Percentiles rank a stretch among this genome's conserved stretches.
Conservation (phyloP, 805 yeast species). For the Myxozyma sirexii region DNA sequence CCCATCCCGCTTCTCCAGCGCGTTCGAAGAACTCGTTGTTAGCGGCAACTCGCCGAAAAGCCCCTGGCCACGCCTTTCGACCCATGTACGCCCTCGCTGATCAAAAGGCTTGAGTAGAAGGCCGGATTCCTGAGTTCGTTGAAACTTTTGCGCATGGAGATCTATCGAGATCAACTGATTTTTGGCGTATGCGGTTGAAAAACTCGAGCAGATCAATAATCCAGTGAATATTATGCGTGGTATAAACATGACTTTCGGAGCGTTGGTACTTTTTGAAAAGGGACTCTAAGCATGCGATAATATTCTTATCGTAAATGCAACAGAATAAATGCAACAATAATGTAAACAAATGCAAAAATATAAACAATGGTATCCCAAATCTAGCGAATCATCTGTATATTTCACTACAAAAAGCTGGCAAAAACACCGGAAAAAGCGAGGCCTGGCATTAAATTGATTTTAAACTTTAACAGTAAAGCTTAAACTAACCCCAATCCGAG, state of each 20-base stretch:
- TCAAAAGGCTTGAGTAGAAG: neutral
- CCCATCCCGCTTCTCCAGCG: neutral
- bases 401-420: neutral
- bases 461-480: neutral
- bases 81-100: neutral
- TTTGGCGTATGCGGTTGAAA: neutral
- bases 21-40: neutral
- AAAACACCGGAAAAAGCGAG: too few relatives aligned
- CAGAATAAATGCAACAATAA: neutral
- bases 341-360: neutral
- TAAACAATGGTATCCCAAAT: too few relatives aligned
- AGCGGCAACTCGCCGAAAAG: neutral
- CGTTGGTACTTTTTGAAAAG: too few relatives aligned
- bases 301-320: too few relatives aligned
- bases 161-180: neutral
- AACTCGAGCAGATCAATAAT: neutral
- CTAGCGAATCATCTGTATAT: neutral
- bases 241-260: neutral
- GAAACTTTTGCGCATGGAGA: neutral
- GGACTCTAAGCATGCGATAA: neutral
- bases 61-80: neutral
- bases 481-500: too few relatives aligned
- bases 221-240: neutral
- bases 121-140: neutral
- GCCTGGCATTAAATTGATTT: constrained; percentile 2